Base-by-base conservation (phyloP, 805 yeast genomes). In the Zygoascus biomembranicola region DNA sequence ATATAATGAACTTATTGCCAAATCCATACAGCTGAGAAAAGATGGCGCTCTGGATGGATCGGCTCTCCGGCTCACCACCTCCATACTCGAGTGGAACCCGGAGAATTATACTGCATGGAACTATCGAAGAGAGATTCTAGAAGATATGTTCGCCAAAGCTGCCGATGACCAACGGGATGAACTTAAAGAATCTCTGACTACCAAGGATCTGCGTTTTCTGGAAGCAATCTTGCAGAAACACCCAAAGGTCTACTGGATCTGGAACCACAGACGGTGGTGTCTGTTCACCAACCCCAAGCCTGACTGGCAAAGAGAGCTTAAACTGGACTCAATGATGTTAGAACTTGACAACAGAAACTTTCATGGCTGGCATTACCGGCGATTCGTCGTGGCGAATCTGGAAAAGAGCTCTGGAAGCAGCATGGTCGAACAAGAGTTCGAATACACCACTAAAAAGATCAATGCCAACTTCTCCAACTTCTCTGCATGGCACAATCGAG, bases 241-340 rank as follows among this genome's bases (percentile, higher is more conserved):
- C 59, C 98, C 99, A 1, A 94, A 94, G 66, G 88, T 90, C 43
- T 94, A 94, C 65, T 94, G 98, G 97, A 83, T 94, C 11, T 94
- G 98, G 97, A 86, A 84, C 61, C 97, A 94, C 66, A 74, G 99
- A 39, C 70, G 78, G 10, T 94, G 99, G 98, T 77, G 86, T 45
- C 68, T 92, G 42, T 75, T 78, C 37, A 65, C 73, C 18, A 78
- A 79, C 35, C 73, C 76, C 1, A 60, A 63, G 0, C 79, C 84
- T 10, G 70, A 83, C 52, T 89, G 95, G 94, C 66, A 72, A n/a
- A 65, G 63, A 32, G 99, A 94, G 66, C 69, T 94, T 61, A 73
- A 68, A 1, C 75, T 90, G 8, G 90, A 88, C 1, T 79, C 78
- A 55, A 81, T 81, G 61, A 71, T 94, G 61, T 73, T 92, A 51